Evolutionary conservation across 2,329 filamentous ascomycete species (phyloP), one percentile per base, ranked within the genome.

Genomic region (Gnomoniopsis sp.): DNA sequence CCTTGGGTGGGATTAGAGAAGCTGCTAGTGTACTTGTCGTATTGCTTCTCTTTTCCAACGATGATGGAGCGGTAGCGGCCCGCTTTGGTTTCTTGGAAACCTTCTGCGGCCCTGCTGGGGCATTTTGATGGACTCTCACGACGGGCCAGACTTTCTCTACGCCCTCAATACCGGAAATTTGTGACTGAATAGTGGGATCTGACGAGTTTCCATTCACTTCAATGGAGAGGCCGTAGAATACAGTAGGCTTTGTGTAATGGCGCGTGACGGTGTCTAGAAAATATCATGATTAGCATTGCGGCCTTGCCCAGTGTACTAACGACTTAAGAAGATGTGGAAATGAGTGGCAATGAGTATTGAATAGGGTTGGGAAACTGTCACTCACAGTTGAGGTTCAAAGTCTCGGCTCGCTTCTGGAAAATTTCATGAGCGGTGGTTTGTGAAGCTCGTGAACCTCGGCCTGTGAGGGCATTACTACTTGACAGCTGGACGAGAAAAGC

Each of bases 191-290:
- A 33, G 49, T 41, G 19, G 33, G 6, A 23, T 51, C 49, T 41
- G 49, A 22, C n/a, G 21, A 23, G 49, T 51, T 51, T n/a, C 33
- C 49, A 22, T 51, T 38, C 30, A 51, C n/a, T 15, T 10, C 38
- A 23, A 51, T 51, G 30, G 49, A 51, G 23, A 51, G 49, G n/a
- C 49, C 49, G 33, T 51, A 51, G 30, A 51, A 51, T 34, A 33
- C 38, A 12, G 23, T 8, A 19, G 49, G 49, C 49, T 51, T 51
- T 41, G 49, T 41, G 30, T 38, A 51, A n/a, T 51, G 36, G 19
- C 49, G 33, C 12, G 33, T 34, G 33, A 51, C 19, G 8, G 49
- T 21, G 33, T 51, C 43, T 46, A 22, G 14, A 8, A 19, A 11
- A 19, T 17, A n/a, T 19, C 10, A 10, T 19, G 19, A 14, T 46